Base-by-base conservation (phyloP, 139 green algal species). In the Micractinium conductrix region DNA sequence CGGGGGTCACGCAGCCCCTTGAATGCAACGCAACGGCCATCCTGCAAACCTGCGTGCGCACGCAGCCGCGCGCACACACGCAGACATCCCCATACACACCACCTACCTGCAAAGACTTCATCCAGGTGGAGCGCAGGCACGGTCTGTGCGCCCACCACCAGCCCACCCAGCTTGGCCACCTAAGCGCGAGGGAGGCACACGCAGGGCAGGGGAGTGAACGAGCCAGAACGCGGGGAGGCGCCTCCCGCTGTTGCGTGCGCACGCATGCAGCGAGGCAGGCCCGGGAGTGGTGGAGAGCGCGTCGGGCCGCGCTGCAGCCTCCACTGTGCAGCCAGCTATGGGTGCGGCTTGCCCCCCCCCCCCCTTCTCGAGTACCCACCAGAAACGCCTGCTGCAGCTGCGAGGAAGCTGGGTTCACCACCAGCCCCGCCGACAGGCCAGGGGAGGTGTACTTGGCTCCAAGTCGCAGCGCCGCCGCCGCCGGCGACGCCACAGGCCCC, bases 401-500 rank as follows among this genome's bases (percentile, higher is more conserved):
- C 30, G 48, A 53, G 22, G 67, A 60, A 2, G 63, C 65, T 26
- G 86, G 87, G 44, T 78, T 72, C 24, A 92, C 63, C 30, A 93
- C 86, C 17, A 84, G 84, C 9, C 93, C 92, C 5, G 69, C 71
- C 8, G 88, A 90, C 21, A 91, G 58, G 1, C 28, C 0, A 1
- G 88, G 87, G 1, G 76, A 87, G 84, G 86, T 91, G 85, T 95
- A 96, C 12, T 93, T 84, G 83, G 92, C 45, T 6, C 93, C 93
- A 28, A 95, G 62, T n/a, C 85, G 78, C 4, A 85, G 76, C 26
- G 38, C 30, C 35, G 55, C 76, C 38, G 55, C 55, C 38, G 38
- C n/a, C 24, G 33, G 44, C 72, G n/a, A 22, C 45, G 62, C 42
- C 38, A 44, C 72, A 30, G 44, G 43, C 44, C 43, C 72, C n/a